Percentiles rank a stretch among this genome's conserved stretches.
phyloP scores from a whole-genome alignment of 2,329 filamentous ascomycete species.

The Paecilomyces formosus region DNA sequence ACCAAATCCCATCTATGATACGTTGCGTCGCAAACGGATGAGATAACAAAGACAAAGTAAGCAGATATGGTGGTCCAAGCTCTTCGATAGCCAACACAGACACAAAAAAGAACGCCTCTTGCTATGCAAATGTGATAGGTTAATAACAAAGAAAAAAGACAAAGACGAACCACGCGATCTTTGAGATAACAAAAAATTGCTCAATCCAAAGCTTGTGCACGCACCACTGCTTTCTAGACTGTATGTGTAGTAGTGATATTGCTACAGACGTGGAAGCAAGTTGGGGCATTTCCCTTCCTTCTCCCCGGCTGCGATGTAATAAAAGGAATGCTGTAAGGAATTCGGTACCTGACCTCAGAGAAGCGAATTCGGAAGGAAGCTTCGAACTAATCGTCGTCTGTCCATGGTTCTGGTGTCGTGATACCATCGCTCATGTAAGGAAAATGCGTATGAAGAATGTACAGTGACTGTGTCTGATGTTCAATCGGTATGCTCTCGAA shows the following conservation, averaged over 20 bases:
- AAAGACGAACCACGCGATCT: not conserved
- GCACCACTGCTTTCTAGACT: not conserved
- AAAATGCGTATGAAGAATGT: not conserved
- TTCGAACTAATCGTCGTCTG: not conserved
- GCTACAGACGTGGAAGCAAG: not conserved
- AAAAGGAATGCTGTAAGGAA: not conserved
- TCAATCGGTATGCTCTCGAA: not conserved
- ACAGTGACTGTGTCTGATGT: not conserved
- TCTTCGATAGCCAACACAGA: not conserved
- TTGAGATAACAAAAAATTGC: not conserved
- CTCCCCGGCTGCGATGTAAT: not conserved
- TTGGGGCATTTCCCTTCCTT: not conserved
- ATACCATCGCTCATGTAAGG: slow-evolving; percentile 8
- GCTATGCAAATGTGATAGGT: slow-evolving; percentile 1
- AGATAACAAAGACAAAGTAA: slow-evolving; percentile 4
- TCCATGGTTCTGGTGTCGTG: slow-evolving; percentile 3
- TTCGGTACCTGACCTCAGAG: not conserved
- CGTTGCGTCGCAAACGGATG: slow-evolving; percentile 8
- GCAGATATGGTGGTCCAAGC: slow-evolving; percentile 3
- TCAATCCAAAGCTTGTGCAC: not conserved
- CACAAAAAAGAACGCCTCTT: slow-evolving; percentile 1
- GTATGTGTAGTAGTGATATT: not conserved
- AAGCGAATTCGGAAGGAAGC: not conserved
- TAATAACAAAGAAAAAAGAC: not conserved
- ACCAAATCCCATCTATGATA: not conserved